Evolutionary conservation across 1,139 yeast genomes (phyloP).

Genomic region (Candida tetrigidarum): DNA sequence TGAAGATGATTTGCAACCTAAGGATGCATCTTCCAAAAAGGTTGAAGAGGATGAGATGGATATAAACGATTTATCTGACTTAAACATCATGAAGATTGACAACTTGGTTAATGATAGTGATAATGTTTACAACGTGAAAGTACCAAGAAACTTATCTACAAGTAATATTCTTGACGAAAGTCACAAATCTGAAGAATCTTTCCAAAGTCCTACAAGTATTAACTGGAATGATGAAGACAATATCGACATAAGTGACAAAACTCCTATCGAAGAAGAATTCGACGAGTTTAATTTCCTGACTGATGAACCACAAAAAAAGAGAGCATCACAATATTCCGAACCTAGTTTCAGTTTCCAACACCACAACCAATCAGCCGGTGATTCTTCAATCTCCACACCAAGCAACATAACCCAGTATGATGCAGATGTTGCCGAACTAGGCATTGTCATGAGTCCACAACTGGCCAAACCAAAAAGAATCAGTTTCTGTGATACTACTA

Average conservation of each 20-base stretch:
- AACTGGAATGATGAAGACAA: conserved; percentile 49
- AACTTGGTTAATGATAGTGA: conserved; percentile 33
- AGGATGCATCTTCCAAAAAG: conserved; percentile 12
- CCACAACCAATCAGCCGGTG: conserved; percentile 25
- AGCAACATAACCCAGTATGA: conserved; percentile 46
- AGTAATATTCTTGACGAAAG: conserved; percentile 19
- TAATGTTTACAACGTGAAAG: conserved; percentile 14
- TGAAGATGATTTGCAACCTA: conserved; percentile 13
- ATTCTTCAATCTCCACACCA: conserved; percentile 41
- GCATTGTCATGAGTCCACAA: conserved; percentile 49
- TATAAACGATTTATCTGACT: conserved; percentile 44
- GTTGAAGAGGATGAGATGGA: conserved; percentile 25
- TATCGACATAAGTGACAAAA: conserved; percentile 27
- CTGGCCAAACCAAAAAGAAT: conserved; percentile 25
- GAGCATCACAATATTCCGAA: conserved; percentile 14
- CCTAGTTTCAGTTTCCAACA: conserved; percentile 19
- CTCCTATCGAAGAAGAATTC: conserved; percentile 11
- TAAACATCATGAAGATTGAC: conserved; percentile 44
- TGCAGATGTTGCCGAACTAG: conserved; percentile 49
- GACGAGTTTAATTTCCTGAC: conserved; percentile 14
- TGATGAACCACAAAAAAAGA: conserved; percentile 6
- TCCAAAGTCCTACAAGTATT: conserved; percentile 46
- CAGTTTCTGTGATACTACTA: conserved; percentile 28
- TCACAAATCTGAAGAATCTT: conserved; percentile 27
- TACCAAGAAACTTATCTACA: conserved; percentile 13